Conservation (phyloP, 2,329 filamentous ascomycete species). For the Penicillium verrucosum region DNA sequence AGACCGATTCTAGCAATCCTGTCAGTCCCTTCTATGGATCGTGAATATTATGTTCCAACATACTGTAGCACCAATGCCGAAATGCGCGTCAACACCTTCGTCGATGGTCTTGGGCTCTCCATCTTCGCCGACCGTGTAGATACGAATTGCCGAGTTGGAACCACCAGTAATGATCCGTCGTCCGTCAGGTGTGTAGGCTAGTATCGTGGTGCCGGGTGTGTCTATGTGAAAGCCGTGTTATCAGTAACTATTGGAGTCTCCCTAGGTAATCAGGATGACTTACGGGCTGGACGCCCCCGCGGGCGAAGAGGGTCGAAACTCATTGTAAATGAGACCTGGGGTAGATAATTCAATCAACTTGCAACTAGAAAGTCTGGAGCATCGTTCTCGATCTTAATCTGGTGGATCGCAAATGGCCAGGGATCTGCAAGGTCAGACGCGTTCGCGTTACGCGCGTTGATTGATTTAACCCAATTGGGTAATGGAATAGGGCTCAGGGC, state of each 20-base stretch:
- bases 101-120: slow-evolving; percentile 91
- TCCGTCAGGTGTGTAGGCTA: slow-evolving; percentile 87
- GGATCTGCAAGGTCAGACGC: slow-evolving; percentile 20
- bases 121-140: slow-evolving; percentile 88
- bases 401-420: slow-evolving; percentile 7
- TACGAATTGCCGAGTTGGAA: slow-evolving; percentile 86
- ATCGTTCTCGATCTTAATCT: slow-evolving; percentile 7
- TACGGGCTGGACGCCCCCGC: slow-evolving; percentile 48
- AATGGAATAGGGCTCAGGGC: slow-evolving; percentile 32
- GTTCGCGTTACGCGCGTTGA: slow-evolving; percentile 26
- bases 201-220: slow-evolving; percentile 79
- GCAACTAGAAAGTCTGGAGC: slow-evolving; percentile 10
- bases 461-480: slow-evolving; percentile 27
- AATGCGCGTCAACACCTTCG: slow-evolving; percentile 82
- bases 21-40: slow-evolving; percentile 6
- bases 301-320: slow-evolving; percentile 37
- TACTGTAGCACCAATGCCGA: slow-evolving; percentile 70
- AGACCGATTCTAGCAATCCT: slow-evolving; percentile 60
- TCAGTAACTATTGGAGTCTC: neutral
- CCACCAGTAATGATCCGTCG: slow-evolving; percentile 84
- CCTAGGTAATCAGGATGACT: slow-evolving; percentile 23
- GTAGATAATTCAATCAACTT: neutral
- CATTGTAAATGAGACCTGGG: slow-evolving; percentile 24
- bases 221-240: slow-evolving; percentile 47
- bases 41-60: slow-evolving; percentile 13